phyloP scores from a whole-genome alignment of 257 asterid genomes.

The Ballota nigra region DNA sequence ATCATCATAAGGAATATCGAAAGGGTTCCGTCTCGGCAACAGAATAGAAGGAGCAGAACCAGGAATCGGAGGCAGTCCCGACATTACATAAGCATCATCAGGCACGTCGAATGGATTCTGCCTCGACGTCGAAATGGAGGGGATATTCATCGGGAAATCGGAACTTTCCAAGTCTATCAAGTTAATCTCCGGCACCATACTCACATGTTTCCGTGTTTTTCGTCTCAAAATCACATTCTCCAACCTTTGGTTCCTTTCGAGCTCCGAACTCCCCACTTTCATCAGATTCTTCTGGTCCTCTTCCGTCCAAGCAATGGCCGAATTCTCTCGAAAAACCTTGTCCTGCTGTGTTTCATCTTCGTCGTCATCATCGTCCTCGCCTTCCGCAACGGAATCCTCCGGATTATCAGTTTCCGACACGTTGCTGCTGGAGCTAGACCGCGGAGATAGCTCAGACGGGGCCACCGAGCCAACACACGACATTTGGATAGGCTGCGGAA shows the following conservation, averaged over 20 bases:
- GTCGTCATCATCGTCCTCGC: constrained; percentile 37
- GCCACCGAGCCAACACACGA: constrained; percentile 51
- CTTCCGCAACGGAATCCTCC: constrained; percentile 38
- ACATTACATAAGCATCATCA: constrained; percentile 26
- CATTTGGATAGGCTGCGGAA: constrained; percentile 44
- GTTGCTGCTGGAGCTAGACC: constrained; percentile 34
- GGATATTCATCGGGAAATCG: constrained; percentile 51
- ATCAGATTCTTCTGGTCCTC: constrained; percentile 64
- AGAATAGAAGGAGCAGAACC: constrained; percentile 67
- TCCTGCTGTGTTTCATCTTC: constrained; percentile 40
- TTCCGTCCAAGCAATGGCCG: constrained; percentile 58
- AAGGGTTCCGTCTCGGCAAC: constrained; percentile 45
- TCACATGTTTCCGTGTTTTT: constrained; percentile 35
- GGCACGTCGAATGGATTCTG: constrained; percentile 71
- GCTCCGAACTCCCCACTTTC: constrained; percentile 54
- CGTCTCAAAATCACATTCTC: constrained; percentile 52
- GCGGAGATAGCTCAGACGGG: constrained; percentile 21
- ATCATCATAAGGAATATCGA: constrained; percentile 38
- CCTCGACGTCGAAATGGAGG: constrained; percentile 60
- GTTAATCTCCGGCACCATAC: constrained; percentile 59
- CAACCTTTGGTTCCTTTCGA: constrained; percentile 54
- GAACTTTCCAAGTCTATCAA: constrained; percentile 70
- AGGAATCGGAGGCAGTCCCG: constrained; percentile 42
- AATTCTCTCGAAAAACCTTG: constrained; percentile 30
- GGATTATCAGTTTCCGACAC: constrained; percentile 41